These are phyloP conservation scores for Irpex sp. DNA, from an alignment of 1,284 basidiomycete genomes.

Conservation along the genomic window DNA sequence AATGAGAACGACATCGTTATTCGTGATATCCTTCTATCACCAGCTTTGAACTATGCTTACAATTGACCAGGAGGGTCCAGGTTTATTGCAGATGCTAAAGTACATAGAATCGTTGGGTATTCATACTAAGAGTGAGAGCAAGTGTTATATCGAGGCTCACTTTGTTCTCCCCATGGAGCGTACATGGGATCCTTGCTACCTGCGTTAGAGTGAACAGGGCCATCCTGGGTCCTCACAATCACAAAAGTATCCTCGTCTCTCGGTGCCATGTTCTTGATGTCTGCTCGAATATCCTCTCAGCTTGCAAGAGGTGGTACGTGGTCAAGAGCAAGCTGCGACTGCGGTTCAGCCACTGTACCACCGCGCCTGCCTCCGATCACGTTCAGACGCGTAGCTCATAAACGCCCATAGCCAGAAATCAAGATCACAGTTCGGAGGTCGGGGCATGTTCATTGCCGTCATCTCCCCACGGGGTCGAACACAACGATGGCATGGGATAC, in stretches of 20 bases:
- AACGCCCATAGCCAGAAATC: no score
- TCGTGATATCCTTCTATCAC: not conserved
- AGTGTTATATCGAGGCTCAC: conserved; percentile 28
- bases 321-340: not conserved
- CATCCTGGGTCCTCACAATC: conserved; percentile 31
- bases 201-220: conserved; percentile 43
- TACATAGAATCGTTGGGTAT: not conserved
- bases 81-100: conserved; percentile 39
- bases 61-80: conserved; percentile 40
- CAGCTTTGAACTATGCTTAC: conserved; percentile 30
- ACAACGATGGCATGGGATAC: no score
- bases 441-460: no score
- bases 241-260: conserved; percentile 10
- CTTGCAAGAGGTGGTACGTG: not conserved
- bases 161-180: conserved; percentile 49
- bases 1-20: not conserved
- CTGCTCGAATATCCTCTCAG: no score
- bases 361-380: not conserved
- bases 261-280: not conserved
- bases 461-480: no score
- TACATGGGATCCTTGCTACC: conserved; percentile 37
- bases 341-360: not conserved
- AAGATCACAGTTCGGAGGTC: no score
- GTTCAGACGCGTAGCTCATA: no score
- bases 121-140: not conserved